A percentile compares a stretch with the other conserved stretches of the same genome.
Conservation (phyloP, 2,329 filamentous ascomycete species). For the Beauveria pseudobassiana region DNA sequence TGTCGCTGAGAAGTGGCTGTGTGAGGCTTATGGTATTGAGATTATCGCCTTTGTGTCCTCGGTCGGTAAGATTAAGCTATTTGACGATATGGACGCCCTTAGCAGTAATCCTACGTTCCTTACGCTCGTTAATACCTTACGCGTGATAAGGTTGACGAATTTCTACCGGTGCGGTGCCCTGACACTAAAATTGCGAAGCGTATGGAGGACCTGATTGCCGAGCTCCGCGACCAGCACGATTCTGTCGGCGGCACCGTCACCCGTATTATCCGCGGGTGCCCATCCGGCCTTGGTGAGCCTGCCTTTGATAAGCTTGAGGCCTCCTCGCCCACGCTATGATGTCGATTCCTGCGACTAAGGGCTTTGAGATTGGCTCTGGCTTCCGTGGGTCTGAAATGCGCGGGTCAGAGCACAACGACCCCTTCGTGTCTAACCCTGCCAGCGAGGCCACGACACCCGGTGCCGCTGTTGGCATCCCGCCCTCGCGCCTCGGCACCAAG, state of each 20-base stretch:
- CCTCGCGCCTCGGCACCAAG: constrained; percentile 67
- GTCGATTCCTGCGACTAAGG: constrained; percentile 90
- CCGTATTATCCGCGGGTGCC: constrained; percentile 82
- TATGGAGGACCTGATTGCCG: constrained; percentile 75
- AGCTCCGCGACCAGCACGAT: constrained; percentile 71
- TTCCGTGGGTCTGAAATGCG: constrained; percentile 81
- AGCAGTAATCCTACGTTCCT: constrained; percentile 75
- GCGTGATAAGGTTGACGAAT: constrained; percentile 70
- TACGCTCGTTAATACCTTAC: constrained; percentile 64
- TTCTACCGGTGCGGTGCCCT: constrained; percentile 80
- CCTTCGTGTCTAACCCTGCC: constrained; percentile 26
- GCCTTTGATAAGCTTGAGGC: constrained; percentile 96
- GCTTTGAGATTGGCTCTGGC: constrained; percentile 90
- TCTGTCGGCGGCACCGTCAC: constrained; percentile 93
- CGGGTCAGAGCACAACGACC: constrained; percentile 85
- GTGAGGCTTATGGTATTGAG: constrained; percentile 72
- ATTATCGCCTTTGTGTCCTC: constrained; percentile 87
- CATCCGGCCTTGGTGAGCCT: constrained; percentile 83
- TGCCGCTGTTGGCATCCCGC: constrained; percentile 31
- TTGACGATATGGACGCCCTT: constrained; percentile 47
- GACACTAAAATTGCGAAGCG: constrained; percentile 50
- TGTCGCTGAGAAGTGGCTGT: constrained; percentile 88
- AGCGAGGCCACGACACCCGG: neutral
- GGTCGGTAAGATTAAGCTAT: constrained; percentile 53
- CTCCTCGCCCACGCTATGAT: constrained; percentile 90